phyloP scores from a whole-genome alignment of 2,329 filamentous ascomycete species.

The Pestalotiopsis sp. region DNA sequence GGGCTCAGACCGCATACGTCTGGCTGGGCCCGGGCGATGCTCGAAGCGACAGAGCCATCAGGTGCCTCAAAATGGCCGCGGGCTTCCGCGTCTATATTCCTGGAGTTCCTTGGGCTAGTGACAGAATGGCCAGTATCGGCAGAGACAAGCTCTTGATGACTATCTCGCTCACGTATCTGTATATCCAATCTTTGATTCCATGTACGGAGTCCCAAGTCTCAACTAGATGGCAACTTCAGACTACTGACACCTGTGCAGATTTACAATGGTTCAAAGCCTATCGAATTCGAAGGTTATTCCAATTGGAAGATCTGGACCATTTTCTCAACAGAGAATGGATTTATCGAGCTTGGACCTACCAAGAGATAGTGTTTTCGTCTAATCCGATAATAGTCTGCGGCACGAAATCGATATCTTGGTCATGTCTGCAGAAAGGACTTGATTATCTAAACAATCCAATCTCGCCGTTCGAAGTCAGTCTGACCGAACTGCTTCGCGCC shows the following conservation, averaged over 20 bases:
- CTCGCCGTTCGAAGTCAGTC: neutral
- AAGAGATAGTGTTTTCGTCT: neutral
- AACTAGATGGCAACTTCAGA: no score
- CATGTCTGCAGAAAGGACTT: neutral
- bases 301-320: neutral
- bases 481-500: neutral
- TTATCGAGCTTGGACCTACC: neutral
- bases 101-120: neutral
- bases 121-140: neutral
- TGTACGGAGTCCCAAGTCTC: neutral
- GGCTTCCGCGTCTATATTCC: neutral
- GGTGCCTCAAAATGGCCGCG: neutral
- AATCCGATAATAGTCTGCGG: neutral
- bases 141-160: neutral
- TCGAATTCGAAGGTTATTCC: neutral
- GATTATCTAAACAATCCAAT: neutral
- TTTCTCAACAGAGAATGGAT: neutral
- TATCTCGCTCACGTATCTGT: neutral
- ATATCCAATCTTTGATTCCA: neutral
- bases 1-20: neutral
- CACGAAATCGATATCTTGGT: neutral
- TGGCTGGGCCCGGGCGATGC: neutral
- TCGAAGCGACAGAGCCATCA: neutral
- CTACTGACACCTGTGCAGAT: no score
- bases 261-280: neutral